Base-by-base conservation (phyloP, 768 basidiomycete species). In the Astraeus odoratus region DNA sequence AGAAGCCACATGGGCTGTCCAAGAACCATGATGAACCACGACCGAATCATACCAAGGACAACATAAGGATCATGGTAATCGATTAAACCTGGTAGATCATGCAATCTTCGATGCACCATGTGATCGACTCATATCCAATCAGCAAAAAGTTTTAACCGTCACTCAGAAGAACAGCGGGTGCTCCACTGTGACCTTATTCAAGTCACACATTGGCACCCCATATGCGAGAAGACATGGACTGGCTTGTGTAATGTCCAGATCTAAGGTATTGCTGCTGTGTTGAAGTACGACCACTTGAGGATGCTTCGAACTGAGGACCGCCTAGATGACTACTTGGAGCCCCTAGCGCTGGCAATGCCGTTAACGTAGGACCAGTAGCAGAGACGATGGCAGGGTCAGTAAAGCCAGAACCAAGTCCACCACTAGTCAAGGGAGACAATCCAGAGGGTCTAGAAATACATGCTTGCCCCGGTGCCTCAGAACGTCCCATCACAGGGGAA, bases 191-290 rank as follows among this genome's bases (percentile, higher is more conserved):
- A 23, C 12, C 16, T 9, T 22, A 19, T 37, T 12, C 13, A 36
- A 25, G 16, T 39, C 37, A 39, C 3, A 38, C 37, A 15, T 22
- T 25, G 37, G 12, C 23, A n/a, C n/a, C 15, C 37, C 37, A 39
- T 25, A 24, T 13, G 8, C 37, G 20, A 24, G 23, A 39, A 15
- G 37, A 23, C 37, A 39, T 39, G 13, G 37, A 24, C 15, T 15
- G 22, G 22, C 37, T 39, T 2, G 37, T 8, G 3, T 39, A n/a
- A 39, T 22, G 23, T 23, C 37, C 37, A 15, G 56, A 48, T 41
- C 43, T 49, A 33, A 44, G 26, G 39, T 47, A 36, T 15, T 22
- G 42, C 19, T 52, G 46, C 31, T 52, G 57, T 18, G 50, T 54
- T 13, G 37, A 24, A 7, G n/a, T 39, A 24, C 23, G 12, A 22